Conservation (phyloP, 805 yeast species). For the Kurtzmaniella cleridarum region DNA sequence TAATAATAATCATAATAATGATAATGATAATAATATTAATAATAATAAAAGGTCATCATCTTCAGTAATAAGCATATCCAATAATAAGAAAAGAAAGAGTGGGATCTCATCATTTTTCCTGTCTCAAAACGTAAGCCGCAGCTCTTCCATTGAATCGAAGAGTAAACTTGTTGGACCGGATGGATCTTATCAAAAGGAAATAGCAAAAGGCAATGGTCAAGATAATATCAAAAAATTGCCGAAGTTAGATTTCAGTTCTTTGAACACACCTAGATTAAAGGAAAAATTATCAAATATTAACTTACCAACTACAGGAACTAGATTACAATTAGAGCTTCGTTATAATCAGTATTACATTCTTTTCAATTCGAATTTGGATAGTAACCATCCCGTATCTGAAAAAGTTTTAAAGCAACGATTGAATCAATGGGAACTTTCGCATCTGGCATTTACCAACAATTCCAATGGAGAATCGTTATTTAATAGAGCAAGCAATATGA, state of each 20-base stretch:
- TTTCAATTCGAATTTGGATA: constrained; percentile 79
- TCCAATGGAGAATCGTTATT: constrained; percentile 16
- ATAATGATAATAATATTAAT: too few species aligned
- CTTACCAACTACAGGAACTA: constrained; percentile 58
- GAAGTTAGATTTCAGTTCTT: constrained; percentile 57
- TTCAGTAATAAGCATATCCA: constrained; percentile 4
- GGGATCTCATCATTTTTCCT: constrained; percentile 31
- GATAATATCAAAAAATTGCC: constrained; percentile 42
- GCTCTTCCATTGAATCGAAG: constrained; percentile 5
- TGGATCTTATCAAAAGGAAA: constrained; percentile 28
- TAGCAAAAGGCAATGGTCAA: constrained; percentile 11
- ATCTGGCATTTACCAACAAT: constrained; percentile 25
- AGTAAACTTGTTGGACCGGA: constrained; percentile 5
- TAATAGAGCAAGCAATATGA: constrained; percentile 12
- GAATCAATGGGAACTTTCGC: constrained; percentile 60
- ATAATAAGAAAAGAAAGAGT: constrained; percentile 3
- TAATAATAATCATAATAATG: not conserved
- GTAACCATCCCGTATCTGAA: constrained; percentile 57
- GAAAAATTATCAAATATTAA: constrained; percentile 51
- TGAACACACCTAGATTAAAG: constrained; percentile 55
- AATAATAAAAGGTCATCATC: constrained; percentile 4
- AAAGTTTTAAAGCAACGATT: constrained; percentile 51
- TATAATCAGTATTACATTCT: constrained; percentile 72
- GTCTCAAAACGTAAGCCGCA: constrained; percentile 4
- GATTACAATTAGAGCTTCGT: constrained; percentile 59